Percentiles rank a stretch among this genome's conserved stretches.
Evolutionary conservation across 169 alveolate genomes (phyloP).

Genomic region (Plasmodium falciparum): DNA sequence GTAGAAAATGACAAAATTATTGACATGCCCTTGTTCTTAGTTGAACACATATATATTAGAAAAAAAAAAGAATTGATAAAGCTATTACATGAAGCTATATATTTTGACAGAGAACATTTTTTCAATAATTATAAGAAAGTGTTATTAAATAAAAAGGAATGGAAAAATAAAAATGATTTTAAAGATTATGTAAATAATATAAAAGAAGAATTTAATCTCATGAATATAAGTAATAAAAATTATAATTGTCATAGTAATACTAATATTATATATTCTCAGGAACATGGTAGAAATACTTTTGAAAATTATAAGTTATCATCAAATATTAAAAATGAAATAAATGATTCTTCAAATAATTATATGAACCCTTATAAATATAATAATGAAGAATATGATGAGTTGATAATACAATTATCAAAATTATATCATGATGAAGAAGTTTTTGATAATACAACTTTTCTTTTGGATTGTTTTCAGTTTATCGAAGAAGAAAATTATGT

Average conservation of each 20-base stretch:
- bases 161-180: background rate
- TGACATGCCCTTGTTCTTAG: conserved; percentile 73
- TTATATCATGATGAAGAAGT: background rate
- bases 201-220: background rate
- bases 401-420: conserved; percentile 21
- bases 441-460: background rate
- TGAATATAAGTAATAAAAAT: background rate
- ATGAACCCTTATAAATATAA: conserved; percentile 39
- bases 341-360: too few relatives aligned
- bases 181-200: background rate
- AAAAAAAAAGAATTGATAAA: conserved; percentile 50
- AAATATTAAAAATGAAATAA: too few relatives aligned
- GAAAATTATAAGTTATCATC: too few relatives aligned
- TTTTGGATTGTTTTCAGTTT: background rate
- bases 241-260: background rate
- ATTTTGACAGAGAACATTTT: conserved; percentile 39
- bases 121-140: conserved; percentile 52
- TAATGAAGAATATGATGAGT: conserved; percentile 62
- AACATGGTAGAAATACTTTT: too few relatives aligned
- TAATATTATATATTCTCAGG: background rate
- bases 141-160: conserved; percentile 10
- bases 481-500: conserved; percentile 21
- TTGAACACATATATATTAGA: conserved; percentile 46
- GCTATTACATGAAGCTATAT: conserved; percentile 41
- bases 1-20: conserved; percentile 73